These are phyloP conservation scores for Hypoxylon trugodes DNA, from an alignment of 495 filamentous ascomycete species.

Conservation along the genomic window DNA sequence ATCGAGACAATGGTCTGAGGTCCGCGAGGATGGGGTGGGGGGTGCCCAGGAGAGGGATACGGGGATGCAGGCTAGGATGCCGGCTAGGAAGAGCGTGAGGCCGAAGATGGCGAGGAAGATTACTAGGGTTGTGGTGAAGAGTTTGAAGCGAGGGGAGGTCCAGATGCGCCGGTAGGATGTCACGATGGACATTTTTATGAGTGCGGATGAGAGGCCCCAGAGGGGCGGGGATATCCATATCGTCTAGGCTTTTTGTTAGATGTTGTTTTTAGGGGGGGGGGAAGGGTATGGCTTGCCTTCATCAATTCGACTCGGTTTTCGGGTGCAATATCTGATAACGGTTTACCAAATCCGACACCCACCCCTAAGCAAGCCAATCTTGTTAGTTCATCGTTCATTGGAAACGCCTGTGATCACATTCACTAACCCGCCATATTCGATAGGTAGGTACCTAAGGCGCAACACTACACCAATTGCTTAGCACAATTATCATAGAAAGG, in stretches of 20 bases:
- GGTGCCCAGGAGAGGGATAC: conserved; percentile 37
- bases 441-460: conserved; percentile 35
- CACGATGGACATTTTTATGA: conserved; percentile 44
- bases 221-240: conserved; percentile 35
- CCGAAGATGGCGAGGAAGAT: conserved; percentile 35
- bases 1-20: conserved; percentile 36
- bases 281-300: conserved; percentile 9
- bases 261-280: not conserved
- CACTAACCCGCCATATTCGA: conserved; percentile 28
- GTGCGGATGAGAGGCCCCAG: conserved; percentile 29
- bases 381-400: conserved; percentile 7
- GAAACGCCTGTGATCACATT: conserved; percentile 12
- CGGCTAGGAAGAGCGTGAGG: conserved; percentile 32
- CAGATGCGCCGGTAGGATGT: conserved; percentile 47
- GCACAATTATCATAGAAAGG: not conserved
- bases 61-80: conserved; percentile 41
- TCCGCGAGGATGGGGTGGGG: conserved; percentile 6
- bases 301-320: conserved; percentile 4
- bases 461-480: conserved; percentile 26
- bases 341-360: conserved; percentile 22
- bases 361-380: not conserved
- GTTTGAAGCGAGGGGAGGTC: conserved; percentile 33
- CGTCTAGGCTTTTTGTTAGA: conserved; percentile 16
- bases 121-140: conserved; percentile 27
- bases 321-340: conserved; percentile 7